Conservation (phyloP, 192 early-diverging fungal genomes). For the Backusella macrospora region DNA sequence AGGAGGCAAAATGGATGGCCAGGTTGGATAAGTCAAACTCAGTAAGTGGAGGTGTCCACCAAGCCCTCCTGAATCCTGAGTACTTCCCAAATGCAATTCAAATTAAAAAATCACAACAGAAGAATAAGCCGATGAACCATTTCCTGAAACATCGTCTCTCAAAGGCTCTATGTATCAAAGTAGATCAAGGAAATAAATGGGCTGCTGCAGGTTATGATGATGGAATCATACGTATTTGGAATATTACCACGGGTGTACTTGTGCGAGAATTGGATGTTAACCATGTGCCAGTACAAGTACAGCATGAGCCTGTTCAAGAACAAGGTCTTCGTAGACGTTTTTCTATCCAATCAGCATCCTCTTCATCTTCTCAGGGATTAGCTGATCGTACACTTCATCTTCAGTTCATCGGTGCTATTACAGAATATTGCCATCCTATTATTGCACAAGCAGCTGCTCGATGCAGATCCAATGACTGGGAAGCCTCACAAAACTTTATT, state of each 20-base stretch:
- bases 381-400: conserved; percentile 28
- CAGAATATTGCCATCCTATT: conserved; percentile 33
- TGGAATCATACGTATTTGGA: conserved; percentile 39
- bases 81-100: background rate
- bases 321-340: background rate
- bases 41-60: background rate
- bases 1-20: conserved; percentile 36
- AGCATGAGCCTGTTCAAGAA: background rate
- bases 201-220: conserved; percentile 34
- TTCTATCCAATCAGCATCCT: background rate
- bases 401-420: conserved; percentile 28
- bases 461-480: background rate
- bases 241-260: conserved; percentile 25
- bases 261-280: conserved; percentile 1
- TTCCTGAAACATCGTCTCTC: background rate
- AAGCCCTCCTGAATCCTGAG: background rate
- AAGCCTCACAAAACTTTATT: conserved; percentile 31
- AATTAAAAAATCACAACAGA: background rate
- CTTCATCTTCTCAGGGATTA: background rate
- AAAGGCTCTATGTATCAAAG: conserved; percentile 25
- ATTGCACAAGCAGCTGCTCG: conserved; percentile 33
- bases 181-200: conserved; percentile 39
- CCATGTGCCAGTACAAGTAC: conserved; percentile 13
- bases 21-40: conserved; percentile 29
- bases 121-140: background rate